A percentile compares a stretch with the other conserved stretches of the same genome.
Evolutionary conservation across 2,329 filamentous ascomycete species (phyloP).

Genomic region (Thelonectria rubi): DNA sequence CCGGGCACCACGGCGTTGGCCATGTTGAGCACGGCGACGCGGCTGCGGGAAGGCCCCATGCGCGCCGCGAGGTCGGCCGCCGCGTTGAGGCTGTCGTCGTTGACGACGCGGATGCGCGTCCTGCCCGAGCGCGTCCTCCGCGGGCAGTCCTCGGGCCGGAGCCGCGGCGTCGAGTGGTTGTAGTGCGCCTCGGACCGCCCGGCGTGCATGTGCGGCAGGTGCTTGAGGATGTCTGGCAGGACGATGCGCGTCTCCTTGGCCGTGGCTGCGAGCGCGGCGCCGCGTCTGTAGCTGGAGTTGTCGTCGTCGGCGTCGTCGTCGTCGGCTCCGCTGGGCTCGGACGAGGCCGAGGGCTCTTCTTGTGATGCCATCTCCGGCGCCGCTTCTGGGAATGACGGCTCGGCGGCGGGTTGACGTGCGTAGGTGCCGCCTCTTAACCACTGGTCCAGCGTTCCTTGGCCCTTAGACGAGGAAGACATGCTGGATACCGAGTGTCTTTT

Average conservation of each 20-base stretch:
- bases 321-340: background rate
- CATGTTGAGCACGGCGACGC: slow-evolving; percentile 72
- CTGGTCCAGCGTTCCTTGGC: slow-evolving; percentile 42
- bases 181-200: slow-evolving; percentile 50
- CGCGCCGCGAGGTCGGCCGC: slow-evolving; percentile 54
- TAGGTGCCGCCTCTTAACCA: slow-evolving; percentile 36
- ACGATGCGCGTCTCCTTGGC: slow-evolving; percentile 58
- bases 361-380: background rate
- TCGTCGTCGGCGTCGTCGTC: slow-evolving; percentile 24
- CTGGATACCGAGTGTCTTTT: background rate
- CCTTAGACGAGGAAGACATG: slow-evolving; percentile 23
- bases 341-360: background rate
- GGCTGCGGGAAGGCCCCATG: slow-evolving; percentile 40
- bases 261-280: slow-evolving; percentile 48
- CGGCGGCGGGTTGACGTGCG: slow-evolving; percentile 17
- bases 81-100: slow-evolving; percentile 66
- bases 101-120: slow-evolving; percentile 57
- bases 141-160: slow-evolving; percentile 56
- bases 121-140: slow-evolving; percentile 44
- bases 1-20: slow-evolving; percentile 66
- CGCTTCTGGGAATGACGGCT: slow-evolving; percentile 12
- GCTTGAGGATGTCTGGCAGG: slow-evolving; percentile 57
- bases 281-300: slow-evolving; percentile 26
- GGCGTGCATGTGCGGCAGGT: slow-evolving; percentile 53
- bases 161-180: slow-evolving; percentile 48